These are phyloP conservation scores for Cladophialophora bantiana DNA, from an alignment of 2,329 filamentous ascomycete species.

Conservation along the genomic window DNA sequence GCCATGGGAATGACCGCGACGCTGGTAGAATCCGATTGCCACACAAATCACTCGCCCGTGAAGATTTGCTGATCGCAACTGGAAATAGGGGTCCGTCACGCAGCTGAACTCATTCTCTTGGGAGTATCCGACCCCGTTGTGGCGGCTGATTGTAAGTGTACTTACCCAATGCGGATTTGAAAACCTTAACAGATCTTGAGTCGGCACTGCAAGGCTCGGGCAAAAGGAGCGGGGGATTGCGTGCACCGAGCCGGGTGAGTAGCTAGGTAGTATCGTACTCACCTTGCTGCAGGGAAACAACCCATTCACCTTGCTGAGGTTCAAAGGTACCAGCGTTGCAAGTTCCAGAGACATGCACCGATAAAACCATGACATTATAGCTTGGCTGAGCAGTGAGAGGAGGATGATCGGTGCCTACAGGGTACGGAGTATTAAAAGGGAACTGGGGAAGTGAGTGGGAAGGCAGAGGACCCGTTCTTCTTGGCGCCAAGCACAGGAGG, in stretches of 20 bases:
- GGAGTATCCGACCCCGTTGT: not conserved
- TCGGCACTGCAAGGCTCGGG: not conserved
- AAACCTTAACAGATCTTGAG: not conserved
- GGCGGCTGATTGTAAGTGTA: too few relatives aligned
- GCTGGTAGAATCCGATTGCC: not conserved
- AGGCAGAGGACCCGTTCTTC: not conserved
- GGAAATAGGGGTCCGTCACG: not conserved
- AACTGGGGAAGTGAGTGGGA: not conserved
- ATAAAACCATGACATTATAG: not conserved
- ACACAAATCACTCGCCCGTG: not conserved
- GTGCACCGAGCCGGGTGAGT: not conserved
- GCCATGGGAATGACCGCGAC: not conserved
- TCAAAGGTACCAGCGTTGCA: not conserved
- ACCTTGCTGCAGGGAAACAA: not conserved
- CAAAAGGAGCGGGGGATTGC: constrained; percentile 2
- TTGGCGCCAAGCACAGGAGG: not conserved
- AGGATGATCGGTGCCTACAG: too few relatives aligned
- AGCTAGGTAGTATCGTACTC: not conserved
- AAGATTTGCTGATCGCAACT: not conserved
- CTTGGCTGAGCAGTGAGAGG: not conserved
- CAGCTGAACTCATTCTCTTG: not conserved
- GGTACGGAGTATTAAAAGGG: too few relatives aligned
- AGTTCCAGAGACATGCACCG: not conserved
- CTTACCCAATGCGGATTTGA: not conserved
- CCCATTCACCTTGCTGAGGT: not conserved